These are phyloP conservation scores for Porphyra umbilicalis DNA, from an alignment of 31 red algal genomes.

Conservation along the genomic window DNA sequence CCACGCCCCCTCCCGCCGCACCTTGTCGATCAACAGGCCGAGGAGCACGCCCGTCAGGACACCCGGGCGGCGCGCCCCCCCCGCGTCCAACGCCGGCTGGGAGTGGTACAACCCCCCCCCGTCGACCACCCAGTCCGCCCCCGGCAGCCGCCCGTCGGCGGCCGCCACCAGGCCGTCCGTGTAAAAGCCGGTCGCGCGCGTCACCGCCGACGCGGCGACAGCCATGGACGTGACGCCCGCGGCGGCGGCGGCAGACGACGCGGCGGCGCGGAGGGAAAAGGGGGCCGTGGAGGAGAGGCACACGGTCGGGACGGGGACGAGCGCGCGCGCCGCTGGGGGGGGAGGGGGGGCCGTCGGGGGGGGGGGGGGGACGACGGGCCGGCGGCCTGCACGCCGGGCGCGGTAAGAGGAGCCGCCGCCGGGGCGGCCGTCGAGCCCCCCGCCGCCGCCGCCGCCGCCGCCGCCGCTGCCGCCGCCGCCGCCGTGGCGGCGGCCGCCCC, in stretches of 20 bases:
- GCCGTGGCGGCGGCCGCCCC: background rate
- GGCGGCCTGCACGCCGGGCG: no score
- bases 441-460: background rate
- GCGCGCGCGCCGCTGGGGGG: background rate
- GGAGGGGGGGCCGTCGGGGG: background rate
- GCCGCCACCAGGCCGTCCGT: constrained; percentile 47
- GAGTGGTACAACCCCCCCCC: constrained; percentile 45
- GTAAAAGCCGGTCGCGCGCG: constrained; percentile 39
- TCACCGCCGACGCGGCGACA: constrained; percentile 29
- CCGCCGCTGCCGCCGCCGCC: background rate
- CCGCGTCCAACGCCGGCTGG: constrained; percentile 46
- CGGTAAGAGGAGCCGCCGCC: background rate
- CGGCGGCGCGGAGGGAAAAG: background rate
- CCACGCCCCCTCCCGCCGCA: background rate
- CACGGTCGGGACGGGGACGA: background rate
- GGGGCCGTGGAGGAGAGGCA: background rate
- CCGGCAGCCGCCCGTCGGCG: constrained; percentile 39
- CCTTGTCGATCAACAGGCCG: background rate
- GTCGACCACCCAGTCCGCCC: constrained; percentile 26
- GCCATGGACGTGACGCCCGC: constrained; percentile 63
- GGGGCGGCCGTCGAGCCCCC: background rate
- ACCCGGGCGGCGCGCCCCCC: constrained; percentile 13
- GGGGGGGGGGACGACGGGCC: no score
- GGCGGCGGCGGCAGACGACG: constrained; percentile 23
- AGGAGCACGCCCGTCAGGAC: background rate